Evolutionary conservation across 2,329 filamentous ascomycete genomes (phyloP).

Genomic region (Chaetoscypha palmicola): DNA sequence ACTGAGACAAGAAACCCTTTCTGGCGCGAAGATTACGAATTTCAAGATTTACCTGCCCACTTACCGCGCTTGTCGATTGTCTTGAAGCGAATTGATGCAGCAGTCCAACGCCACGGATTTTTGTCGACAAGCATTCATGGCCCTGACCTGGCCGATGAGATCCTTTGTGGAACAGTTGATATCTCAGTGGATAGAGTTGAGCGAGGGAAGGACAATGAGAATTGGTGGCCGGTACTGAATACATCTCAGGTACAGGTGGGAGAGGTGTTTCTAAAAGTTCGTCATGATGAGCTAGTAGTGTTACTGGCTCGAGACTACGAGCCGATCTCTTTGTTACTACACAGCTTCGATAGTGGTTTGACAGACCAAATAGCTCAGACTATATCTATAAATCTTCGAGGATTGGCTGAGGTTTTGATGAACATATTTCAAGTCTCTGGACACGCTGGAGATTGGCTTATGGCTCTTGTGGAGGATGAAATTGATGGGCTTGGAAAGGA

Average conservation of each 20-base stretch:
- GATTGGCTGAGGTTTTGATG: conserved; percentile 77
- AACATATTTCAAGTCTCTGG: conserved; percentile 96
- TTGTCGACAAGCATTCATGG: conserved; percentile 26
- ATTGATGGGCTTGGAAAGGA: conserved; percentile 90
- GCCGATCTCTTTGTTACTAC: conserved; percentile 72
- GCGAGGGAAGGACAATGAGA: conserved; percentile 69
- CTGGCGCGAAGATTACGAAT: conserved; percentile 74
- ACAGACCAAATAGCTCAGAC: conserved; percentile 78
- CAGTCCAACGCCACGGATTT: conserved; percentile 22
- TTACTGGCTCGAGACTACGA: conserved; percentile 81
- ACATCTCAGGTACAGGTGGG: conserved; percentile 70
- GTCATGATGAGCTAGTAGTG: conserved; percentile 83
- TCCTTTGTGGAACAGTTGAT: conserved; percentile 67
- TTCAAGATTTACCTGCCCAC: conserved; percentile 62
- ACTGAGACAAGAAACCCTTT: conserved; percentile 66
- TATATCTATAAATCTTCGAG: conserved; percentile 68
- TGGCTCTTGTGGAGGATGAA: conserved; percentile 89
- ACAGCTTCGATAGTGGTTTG: conserved; percentile 75
- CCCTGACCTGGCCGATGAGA: conserved; percentile 37
- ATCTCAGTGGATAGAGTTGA: conserved; percentile 68
- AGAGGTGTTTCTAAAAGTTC: conserved; percentile 75
- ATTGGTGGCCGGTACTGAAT: conserved; percentile 80
- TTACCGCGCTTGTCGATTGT: conserved; percentile 64
- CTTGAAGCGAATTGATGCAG: conserved; percentile 55
- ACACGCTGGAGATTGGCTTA: conserved; percentile 79